phyloP scores from a whole-genome alignment of 148 eudicot species.

The Spergularia marina region DNA sequence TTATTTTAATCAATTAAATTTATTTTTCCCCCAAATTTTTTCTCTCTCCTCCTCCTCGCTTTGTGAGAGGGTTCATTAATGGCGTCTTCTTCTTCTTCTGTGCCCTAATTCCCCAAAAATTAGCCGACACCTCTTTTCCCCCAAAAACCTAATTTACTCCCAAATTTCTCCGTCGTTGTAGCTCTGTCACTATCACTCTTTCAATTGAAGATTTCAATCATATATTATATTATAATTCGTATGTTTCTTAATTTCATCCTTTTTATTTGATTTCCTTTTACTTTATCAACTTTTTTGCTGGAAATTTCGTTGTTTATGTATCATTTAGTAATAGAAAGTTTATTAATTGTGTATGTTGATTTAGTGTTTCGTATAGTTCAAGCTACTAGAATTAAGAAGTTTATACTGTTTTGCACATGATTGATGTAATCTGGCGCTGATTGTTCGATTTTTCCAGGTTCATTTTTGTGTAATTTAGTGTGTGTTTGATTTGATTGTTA shows the following conservation, averaged over 20 bases:
- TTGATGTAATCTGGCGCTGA: not conserved
- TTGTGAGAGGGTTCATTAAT: constrained; percentile 19
- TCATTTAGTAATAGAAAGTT: not conserved
- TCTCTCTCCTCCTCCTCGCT: not conserved
- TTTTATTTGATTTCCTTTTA: not conserved
- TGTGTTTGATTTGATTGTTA: not conserved
- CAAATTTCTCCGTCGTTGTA: not conserved
- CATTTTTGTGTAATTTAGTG: not conserved
- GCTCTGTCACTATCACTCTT: not conserved
- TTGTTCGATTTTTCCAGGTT: not conserved
- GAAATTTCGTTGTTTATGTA: not conserved
- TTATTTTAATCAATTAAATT: no score
- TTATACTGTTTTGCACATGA: not conserved
- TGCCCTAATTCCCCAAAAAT: constrained; percentile 27
- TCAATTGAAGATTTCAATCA: not conserved
- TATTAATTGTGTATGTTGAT: not conserved
- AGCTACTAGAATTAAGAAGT: not conserved
- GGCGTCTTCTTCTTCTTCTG: constrained; percentile 17
- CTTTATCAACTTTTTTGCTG: not conserved
- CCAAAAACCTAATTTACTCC: not conserved
- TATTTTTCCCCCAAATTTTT: constrained; percentile 11
- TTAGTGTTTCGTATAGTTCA: not conserved
- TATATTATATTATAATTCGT: not conserved
- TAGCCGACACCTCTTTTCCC: not conserved
- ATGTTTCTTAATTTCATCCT: constrained; percentile 13